Percentiles rank a stretch among this genome's conserved stretches.
phyloP scores from a whole-genome alignment of 1,284 basidiomycete genomes.

The Trichosporon ovoides region DNA sequence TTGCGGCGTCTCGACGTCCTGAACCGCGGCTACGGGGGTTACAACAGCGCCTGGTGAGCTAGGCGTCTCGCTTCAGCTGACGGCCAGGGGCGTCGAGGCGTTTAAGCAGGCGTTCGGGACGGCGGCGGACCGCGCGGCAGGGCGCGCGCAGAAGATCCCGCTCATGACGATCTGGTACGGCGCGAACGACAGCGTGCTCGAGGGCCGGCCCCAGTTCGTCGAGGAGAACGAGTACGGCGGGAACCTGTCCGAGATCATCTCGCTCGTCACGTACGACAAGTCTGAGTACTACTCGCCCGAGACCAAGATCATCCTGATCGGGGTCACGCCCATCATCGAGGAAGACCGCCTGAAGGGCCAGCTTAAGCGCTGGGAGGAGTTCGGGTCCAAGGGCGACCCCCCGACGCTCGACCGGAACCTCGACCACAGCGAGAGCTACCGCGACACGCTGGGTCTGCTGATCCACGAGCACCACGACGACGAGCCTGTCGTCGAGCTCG shows the following conservation, averaged over 20 bases:
- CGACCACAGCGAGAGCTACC: conserved; percentile 61
- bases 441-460: conserved; percentile 55
- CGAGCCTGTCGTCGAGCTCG: conserved; percentile 59
- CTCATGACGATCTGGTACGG: conserved; percentile 79
- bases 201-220: conserved; percentile 52
- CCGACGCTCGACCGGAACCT: conserved; percentile 57
- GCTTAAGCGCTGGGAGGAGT: conserved; percentile 46
- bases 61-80: background rate
- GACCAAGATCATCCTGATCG: conserved; percentile 74
- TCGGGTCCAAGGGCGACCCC: conserved; percentile 30
- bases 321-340: conserved; percentile 74
- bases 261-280: conserved; percentile 57
- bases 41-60: conserved; percentile 66
- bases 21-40: conserved; percentile 67
- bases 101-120: conserved; percentile 65
- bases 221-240: conserved; percentile 61
- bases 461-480: conserved; percentile 57
- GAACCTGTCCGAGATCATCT: conserved; percentile 63
- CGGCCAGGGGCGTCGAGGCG: conserved; percentile 60
- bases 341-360: conserved; percentile 38
- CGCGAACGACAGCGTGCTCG: conserved; percentile 70
- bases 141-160: conserved; percentile 56
- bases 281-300: conserved; percentile 65
- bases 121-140: conserved; percentile 52
- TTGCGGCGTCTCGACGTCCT: conserved; percentile 72